phyloP scores from a whole-genome alignment of 2,329 filamentous ascomycete species.

The Arthrobotrys entomopaga region DNA sequence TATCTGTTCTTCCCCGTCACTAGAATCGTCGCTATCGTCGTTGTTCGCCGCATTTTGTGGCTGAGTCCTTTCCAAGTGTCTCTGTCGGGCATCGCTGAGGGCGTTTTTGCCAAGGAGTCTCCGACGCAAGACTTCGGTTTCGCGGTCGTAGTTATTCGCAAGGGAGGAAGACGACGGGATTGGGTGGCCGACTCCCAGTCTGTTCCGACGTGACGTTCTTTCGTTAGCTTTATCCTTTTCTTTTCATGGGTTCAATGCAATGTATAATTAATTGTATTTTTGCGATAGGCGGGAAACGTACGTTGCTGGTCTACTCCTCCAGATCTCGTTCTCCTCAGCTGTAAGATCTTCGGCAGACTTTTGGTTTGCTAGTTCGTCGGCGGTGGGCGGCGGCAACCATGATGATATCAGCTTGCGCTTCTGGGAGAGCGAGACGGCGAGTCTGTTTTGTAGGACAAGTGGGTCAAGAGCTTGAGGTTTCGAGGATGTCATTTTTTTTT shows the following conservation, averaged over 20 bases:
- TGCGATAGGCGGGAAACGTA: slow-evolving; percentile 60
- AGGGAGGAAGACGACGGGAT: slow-evolving; percentile 62
- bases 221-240: background rate
- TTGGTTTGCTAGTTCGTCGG: slow-evolving; percentile 57
- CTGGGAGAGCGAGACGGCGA: slow-evolving; percentile 68
- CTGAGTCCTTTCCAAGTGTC: slow-evolving; percentile 39
- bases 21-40: slow-evolving; percentile 1
- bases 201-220: slow-evolving; percentile 55
- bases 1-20: slow-evolving; percentile 13
- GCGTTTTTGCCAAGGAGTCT: slow-evolving; percentile 62
- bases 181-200: slow-evolving; percentile 66
- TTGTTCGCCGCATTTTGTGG: background rate
- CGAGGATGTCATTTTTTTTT: slow-evolving; percentile 24
- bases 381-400: slow-evolving; percentile 67
- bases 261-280: background rate
- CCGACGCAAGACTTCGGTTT: slow-evolving; percentile 64
- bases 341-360: slow-evolving; percentile 64
- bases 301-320: slow-evolving; percentile 68
- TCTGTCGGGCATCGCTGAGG: slow-evolving; percentile 39
- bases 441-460: slow-evolving; percentile 67
- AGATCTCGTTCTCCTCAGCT: slow-evolving; percentile 68
- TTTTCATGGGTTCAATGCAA: background rate
- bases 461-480: slow-evolving; percentile 6
- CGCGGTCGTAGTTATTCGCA: slow-evolving; percentile 63
- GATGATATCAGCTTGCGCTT: slow-evolving; percentile 68